phyloP scores from a whole-genome alignment of 140 eudicot species.

The Oenanthe javanica region DNA sequence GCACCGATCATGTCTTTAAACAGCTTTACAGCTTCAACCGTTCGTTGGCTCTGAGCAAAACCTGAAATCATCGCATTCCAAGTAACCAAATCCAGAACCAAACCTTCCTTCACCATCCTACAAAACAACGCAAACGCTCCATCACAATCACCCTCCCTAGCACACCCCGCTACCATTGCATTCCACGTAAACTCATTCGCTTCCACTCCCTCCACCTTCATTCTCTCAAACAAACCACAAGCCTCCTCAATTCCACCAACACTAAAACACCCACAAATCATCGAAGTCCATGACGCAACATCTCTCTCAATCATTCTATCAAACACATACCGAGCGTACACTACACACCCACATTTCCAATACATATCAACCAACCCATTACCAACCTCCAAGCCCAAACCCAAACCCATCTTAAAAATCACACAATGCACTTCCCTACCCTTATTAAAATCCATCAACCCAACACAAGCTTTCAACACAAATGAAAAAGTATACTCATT shows the following conservation, averaged over 20 bases:
- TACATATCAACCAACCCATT: constrained; percentile 71
- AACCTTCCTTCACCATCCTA: constrained; percentile 46
- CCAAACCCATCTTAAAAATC: constrained; percentile 42
- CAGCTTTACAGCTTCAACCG: constrained; percentile 35
- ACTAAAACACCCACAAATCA: constrained; percentile 47
- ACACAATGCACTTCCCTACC: constrained; percentile 64
- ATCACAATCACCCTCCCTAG: constrained; percentile 63
- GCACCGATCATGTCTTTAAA: constrained; percentile 52
- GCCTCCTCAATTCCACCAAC: constrained; percentile 35
- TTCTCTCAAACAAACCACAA: constrained; percentile 36
- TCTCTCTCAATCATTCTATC: constrained; percentile 53
- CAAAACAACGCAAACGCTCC: constrained; percentile 34
- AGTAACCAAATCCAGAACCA: constrained; percentile 51
- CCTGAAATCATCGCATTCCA: constrained; percentile 87
- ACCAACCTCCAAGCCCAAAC: constrained; percentile 34
- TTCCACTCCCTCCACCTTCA: constrained; percentile 44
- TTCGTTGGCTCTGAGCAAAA: constrained; percentile 48
- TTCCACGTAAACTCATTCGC: constrained; percentile 81
- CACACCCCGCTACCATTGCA: constrained; percentile 55
- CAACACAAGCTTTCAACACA: constrained; percentile 64
- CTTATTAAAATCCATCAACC: constrained; percentile 46
- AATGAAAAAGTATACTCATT: constrained; percentile 45
- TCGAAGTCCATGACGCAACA: constrained; percentile 69
- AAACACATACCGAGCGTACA: constrained; percentile 50
- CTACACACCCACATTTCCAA: constrained; percentile 45